These are phyloP conservation scores for Paxillus involutus DNA, from an alignment of 768 basidiomycete species.

Conservation along the genomic window DNA sequence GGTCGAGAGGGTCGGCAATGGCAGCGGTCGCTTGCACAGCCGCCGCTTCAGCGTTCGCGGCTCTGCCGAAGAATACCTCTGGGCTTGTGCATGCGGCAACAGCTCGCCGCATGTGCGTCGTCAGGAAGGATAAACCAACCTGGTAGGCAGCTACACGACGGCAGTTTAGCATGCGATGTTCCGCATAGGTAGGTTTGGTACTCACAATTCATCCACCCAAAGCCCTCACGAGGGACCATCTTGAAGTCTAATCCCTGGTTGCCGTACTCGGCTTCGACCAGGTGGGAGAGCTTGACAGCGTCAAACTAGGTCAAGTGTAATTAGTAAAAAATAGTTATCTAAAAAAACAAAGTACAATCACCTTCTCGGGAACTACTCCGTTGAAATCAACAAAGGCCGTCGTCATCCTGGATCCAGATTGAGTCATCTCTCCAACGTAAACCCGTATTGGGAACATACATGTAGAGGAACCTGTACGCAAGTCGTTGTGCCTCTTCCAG, in stretches of 20 bases:
- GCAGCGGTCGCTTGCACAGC: slow-evolving; percentile 36
- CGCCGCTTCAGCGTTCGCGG: slow-evolving; percentile 33
- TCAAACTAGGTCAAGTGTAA: slow-evolving; percentile 62
- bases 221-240: slow-evolving; percentile 95
- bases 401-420: slow-evolving; percentile 66
- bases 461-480: slow-evolving; percentile 97
- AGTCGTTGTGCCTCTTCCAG: slow-evolving; percentile 90
- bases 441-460: slow-evolving; percentile 74
- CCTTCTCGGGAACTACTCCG: slow-evolving; percentile 97
- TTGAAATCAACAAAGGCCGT: slow-evolving; percentile 96
- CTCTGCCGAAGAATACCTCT: slow-evolving; percentile 79
- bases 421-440: slow-evolving; percentile 1
- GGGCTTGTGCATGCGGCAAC: slow-evolving; percentile 94
- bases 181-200: background rate
- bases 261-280: slow-evolving; percentile 97
- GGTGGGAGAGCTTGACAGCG: slow-evolving; percentile 91
- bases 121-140: slow-evolving; percentile 93
- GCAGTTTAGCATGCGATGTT: slow-evolving; percentile 1
- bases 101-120: slow-evolving; percentile 92
- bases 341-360: slow-evolving; percentile 17
- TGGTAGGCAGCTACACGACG: slow-evolving; percentile 79
- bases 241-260: slow-evolving; percentile 98
- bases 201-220: slow-evolving; percentile 97
- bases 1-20: slow-evolving; percentile 55
- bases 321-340: background rate